Evolutionary conservation across 176 grass and related monocot species (phyloP).

Genomic region (Triticum urartu): DNA sequence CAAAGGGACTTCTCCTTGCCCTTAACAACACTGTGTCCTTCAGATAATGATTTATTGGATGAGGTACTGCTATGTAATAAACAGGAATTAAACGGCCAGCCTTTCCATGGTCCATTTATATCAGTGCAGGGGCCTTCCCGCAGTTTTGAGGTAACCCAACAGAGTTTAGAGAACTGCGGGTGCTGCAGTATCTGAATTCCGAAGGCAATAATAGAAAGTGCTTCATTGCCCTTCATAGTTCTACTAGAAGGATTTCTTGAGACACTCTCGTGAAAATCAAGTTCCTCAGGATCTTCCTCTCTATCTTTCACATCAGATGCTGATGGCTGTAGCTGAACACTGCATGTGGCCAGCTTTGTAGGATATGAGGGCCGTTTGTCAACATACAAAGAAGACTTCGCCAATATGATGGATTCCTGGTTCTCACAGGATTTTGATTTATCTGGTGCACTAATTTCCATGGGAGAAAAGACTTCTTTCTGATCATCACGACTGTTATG

Average conservation of each 20-base stretch:
- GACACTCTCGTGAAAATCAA: conserved; percentile 26
- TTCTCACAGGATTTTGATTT: conserved; percentile 23
- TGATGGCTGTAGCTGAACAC: conserved; percentile 28
- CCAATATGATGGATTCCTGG: conserved; percentile 11
- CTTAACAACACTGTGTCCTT: conserved; percentile 51
- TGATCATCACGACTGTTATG: conserved; percentile 47
- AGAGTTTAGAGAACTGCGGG: conserved; percentile 91
- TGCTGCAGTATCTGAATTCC: conserved; percentile 83
- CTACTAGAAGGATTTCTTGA: conserved; percentile 37
- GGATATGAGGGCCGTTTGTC: conserved; percentile 28
- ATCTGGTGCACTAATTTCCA: conserved; percentile 41
- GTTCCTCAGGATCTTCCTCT: conserved; percentile 28
- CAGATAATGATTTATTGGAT: conserved; percentile 47
- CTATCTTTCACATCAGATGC: conserved; percentile 33
- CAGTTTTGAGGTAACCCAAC: conserved; percentile 91
- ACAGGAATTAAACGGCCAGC: conserved; percentile 98
- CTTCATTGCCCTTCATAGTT: conserved; percentile 45
- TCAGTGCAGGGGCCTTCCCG: conserved; percentile 84
- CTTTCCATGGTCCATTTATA: conserved; percentile 91
- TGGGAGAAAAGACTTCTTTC: conserved; percentile 33
- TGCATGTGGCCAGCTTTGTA: conserved; percentile 24
- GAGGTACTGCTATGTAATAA: conserved; percentile 47
- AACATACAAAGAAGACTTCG: conserved; percentile 8
- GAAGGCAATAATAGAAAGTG: conserved; percentile 75
- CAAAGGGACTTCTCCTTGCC: conserved; percentile 50